Percentiles rank a stretch among this genome's conserved stretches.
These are phyloP conservation scores for Kodamaea jinghongensis DNA, from an alignment of 805 yeast species.

Conservation along the genomic window DNA sequence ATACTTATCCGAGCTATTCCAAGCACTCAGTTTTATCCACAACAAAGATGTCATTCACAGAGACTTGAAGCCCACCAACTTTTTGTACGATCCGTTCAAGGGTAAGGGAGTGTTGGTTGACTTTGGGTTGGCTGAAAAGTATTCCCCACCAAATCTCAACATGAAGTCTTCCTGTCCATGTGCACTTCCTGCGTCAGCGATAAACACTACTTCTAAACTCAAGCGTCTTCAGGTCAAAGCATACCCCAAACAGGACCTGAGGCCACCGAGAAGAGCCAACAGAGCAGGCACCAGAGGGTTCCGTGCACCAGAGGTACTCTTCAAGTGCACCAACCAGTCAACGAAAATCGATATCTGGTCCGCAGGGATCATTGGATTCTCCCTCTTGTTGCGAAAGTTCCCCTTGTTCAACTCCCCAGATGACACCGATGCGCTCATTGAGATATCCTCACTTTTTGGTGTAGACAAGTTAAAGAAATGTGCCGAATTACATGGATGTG, in stretches of 20 bases:
- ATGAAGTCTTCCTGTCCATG: conserved; percentile 55
- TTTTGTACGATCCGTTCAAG: conserved; percentile 62
- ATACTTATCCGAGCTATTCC: conserved; percentile 76
- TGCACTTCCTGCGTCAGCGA: conserved; percentile 16
- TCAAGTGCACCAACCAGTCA: conserved; percentile 81
- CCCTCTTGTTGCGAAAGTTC: conserved; percentile 74
- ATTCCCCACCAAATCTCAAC: conserved; percentile 12
- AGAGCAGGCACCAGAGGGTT: conserved; percentile 97
- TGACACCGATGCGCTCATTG: conserved; percentile 88
- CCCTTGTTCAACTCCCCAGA: conserved; percentile 94
- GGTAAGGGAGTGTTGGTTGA: conserved; percentile 83
- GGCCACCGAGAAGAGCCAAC: conserved; percentile 90
- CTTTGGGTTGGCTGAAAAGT: conserved; percentile 84
- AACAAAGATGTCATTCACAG: conserved; percentile 41
- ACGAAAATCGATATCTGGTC: conserved; percentile 89
- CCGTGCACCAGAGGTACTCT: conserved; percentile 88
- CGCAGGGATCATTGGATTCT: conserved; percentile 82
- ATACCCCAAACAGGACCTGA: conserved; percentile 79
- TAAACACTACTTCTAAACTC: neutral
- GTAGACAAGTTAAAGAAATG: conserved; percentile 64
- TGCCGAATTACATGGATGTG: conserved; percentile 85
- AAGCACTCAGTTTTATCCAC: conserved; percentile 66
- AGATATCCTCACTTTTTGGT: conserved; percentile 81
- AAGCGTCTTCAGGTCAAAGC: conserved; percentile 41
- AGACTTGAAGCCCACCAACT: conserved; percentile 57